Evolutionary conservation across 176 grass and related monocot species (phyloP).

Genomic region (Thalia dealbata): DNA sequence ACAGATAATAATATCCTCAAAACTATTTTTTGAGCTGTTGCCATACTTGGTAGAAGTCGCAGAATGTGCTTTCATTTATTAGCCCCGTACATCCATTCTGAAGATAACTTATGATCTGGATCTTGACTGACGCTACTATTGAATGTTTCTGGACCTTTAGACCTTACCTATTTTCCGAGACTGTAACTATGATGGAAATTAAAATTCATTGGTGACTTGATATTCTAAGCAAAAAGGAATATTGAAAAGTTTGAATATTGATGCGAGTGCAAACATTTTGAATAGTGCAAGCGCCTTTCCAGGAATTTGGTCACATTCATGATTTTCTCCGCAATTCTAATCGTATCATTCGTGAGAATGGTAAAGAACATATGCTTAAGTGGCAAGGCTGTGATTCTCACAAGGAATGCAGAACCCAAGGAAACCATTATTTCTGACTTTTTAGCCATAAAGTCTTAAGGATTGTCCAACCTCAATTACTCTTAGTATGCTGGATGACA

Average conservation of each 20-base stretch:
- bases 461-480: not conserved
- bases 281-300: too few species aligned
- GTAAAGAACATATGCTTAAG: not conserved
- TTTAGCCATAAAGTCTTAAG: not conserved
- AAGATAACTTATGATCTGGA: not conserved
- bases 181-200: not conserved
- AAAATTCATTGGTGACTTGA: not conserved
- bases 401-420: not conserved
- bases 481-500: not conserved
- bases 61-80: not conserved
- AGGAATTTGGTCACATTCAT: not conserved
- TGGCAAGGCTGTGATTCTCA: not conserved
- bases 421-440: not conserved
- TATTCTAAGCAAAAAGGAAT: not conserved
- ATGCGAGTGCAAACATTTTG: too few species aligned
- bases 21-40: not conserved
- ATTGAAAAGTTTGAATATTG: not conserved
- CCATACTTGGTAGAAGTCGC: too few species aligned
- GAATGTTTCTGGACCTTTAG: too few species aligned
- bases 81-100: not conserved
- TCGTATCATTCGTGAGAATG: not conserved
- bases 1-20: not conserved
- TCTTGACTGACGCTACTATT: not conserved
- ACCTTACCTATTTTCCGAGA: not conserved
- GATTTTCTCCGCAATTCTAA: not conserved